Base-by-base conservation (phyloP, 1,139 yeast genomes). In the Candida neerlandica region DNA sequence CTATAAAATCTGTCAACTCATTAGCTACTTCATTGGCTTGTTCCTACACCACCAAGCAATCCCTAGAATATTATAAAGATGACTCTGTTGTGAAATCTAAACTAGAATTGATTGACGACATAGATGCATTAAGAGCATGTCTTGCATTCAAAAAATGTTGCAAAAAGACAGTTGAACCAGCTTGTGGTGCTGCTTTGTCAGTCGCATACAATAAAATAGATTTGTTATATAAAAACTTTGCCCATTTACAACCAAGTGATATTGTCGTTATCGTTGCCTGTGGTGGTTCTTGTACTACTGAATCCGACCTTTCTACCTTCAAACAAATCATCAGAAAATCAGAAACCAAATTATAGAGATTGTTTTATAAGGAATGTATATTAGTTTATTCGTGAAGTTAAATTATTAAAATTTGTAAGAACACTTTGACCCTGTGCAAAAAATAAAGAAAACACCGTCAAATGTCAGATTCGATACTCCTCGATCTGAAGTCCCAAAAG, bases 181-280 rank as follows among this genome's bases (percentile, higher is more conserved):
- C 92, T 0, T 86, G 92, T 68, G 91, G 90, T 10, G 91, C 89
- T 1, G 78, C 90, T 0, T 58, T 86, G 29, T 79, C 85, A 15
- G 67, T 80, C 7, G 73, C 78, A 2, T 81, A 81, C 59, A 65
- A 75, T 44, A 64, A 64, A 38, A 58, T 65, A 6, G 69, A 69
- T 7, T 56, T 74, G 21, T 56, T 81, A 19, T 62, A 63, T 40
- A 57, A 62, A 11, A 58, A 63, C 29, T 63, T 74, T 39, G 67
- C 66, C 1, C 59, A 70, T 23, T 64, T 81, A 48, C 50, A 58
- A 0, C 49, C 65, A 1, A 80, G 81, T 41, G 87, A 84, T 50
- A 73, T 78, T 4, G 70, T 85, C 0, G 77, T 85, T 1, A 66
- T 83, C 12, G 75, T 85, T 40, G 87, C 82, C 0, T 85, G 90